Evolutionary conservation across 192 early-diverging fungal genomes (phyloP).

Genomic region (Allomyces javanicus): DNA sequence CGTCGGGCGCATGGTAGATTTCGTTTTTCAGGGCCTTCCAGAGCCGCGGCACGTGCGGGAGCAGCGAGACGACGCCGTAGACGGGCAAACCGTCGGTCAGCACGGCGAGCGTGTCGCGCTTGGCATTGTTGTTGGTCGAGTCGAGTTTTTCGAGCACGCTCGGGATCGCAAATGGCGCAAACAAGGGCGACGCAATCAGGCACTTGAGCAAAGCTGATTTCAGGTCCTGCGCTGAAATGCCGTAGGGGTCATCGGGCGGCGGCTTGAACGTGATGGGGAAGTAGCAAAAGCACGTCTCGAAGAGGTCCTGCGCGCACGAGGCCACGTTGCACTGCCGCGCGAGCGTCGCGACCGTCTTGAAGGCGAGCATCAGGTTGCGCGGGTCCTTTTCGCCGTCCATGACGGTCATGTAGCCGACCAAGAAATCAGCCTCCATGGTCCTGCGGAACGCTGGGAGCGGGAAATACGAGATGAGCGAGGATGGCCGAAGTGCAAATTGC

Average conservation of each 20-base stretch:
- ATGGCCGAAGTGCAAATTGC: conserved; percentile 5
- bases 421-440: conserved; percentile 47
- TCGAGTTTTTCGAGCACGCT: conserved; percentile 77
- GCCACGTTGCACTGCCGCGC: conserved; percentile 57
- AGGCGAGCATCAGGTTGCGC: conserved; percentile 73
- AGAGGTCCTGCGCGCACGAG: conserved; percentile 69
- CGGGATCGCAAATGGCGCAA: conserved; percentile 66
- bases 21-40: conserved; percentile 40
- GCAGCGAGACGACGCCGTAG: conserved; percentile 48
- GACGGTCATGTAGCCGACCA: conserved; percentile 60
- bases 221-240: conserved; percentile 81
- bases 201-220: conserved; percentile 59
- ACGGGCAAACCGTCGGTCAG: conserved; percentile 54
- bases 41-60: conserved; percentile 45
- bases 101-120: conserved; percentile 87
- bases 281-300: conserved; percentile 96
- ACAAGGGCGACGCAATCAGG: conserved; percentile 54
- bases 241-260: conserved; percentile 81
- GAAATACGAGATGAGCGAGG: not conserved
- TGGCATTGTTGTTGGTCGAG: conserved; percentile 66
- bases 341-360: conserved; percentile 52
- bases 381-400: conserved; percentile 99
- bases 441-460: conserved; percentile 6
- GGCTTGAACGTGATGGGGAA: conserved; percentile 98
- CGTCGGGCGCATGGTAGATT: conserved; percentile 58